These are phyloP conservation scores for Priceomyces melissophilus DNA, from an alignment of 805 yeast species.

Conservation along the genomic window DNA sequence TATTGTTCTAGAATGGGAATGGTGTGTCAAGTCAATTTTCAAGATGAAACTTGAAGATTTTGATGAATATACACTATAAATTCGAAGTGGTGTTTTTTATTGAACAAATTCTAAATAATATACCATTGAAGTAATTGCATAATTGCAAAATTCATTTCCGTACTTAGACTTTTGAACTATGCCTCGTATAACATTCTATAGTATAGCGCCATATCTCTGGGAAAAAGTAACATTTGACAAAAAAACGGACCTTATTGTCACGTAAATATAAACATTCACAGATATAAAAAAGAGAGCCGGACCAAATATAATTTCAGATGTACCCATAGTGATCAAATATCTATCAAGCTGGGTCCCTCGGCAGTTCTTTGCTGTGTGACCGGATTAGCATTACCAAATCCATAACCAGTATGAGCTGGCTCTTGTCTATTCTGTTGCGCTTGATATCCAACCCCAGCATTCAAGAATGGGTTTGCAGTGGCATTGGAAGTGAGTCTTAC, in stretches of 20 bases:
- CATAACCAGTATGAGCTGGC: slow-evolving; percentile 89
- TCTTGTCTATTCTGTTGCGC: slow-evolving; percentile 30
- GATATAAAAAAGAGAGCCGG: neutral
- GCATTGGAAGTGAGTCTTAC: slow-evolving; percentile 33
- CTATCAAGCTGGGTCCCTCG: slow-evolving; percentile 47
- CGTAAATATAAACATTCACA: neutral
- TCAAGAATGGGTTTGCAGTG: slow-evolving; percentile 59
- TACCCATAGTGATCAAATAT: slow-evolving; percentile 25
- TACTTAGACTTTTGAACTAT: too few species aligned
- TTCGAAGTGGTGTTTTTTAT: too few species aligned
- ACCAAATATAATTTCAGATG: neutral
- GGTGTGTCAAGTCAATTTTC: slow-evolving; percentile 59
- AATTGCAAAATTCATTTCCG: too few species aligned
- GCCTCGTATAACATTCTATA: too few species aligned
- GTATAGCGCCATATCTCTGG: too few species aligned
- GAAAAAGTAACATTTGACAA: too few species aligned
- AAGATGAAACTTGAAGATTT: slow-evolving; percentile 33
- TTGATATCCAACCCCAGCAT: slow-evolving; percentile 52
- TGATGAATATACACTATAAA: slow-evolving; percentile 13
- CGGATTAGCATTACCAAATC: slow-evolving; percentile 76
- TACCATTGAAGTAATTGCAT: too few species aligned
- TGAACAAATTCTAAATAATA: too few species aligned
- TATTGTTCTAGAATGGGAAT: slow-evolving; percentile 56
- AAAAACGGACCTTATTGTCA: too few species aligned
- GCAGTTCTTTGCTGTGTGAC: slow-evolving; percentile 26